Conservation (phyloP, 2,329 filamentous ascomycete species). For the Tolypocladium inflatum region DNA sequence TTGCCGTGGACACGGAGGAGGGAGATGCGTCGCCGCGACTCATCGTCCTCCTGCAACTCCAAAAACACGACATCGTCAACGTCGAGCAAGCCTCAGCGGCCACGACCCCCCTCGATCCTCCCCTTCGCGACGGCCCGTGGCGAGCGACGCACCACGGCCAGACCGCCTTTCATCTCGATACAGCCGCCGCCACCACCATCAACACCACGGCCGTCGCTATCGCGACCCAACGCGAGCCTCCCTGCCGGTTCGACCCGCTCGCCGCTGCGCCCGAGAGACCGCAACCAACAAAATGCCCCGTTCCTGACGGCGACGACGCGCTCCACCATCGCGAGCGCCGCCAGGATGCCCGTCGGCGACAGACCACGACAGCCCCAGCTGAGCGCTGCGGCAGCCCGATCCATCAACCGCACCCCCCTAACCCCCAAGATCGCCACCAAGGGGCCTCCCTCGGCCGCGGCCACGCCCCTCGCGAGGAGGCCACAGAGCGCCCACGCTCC, state of each 20-base stretch:
- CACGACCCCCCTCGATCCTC: not conserved
- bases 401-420: constrained; percentile 36
- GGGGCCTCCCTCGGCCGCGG: constrained; percentile 22
- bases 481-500: constrained; percentile 11
- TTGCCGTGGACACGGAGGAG: not conserved
- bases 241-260: constrained; percentile 8
- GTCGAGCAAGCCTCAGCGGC: not conserved
- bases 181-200: not conserved
- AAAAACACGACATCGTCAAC: not conserved
- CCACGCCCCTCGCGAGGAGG: constrained; percentile 30
- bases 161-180: constrained; percentile 1
- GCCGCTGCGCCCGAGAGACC: constrained; percentile 9
- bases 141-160: constrained; percentile 2
- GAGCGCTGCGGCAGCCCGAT: constrained; percentile 50
- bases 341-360: constrained; percentile 37
- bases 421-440: constrained; percentile 47
- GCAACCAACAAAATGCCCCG: constrained; percentile 14
- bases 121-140: constrained; percentile 2
- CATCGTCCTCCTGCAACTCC: not conserved
- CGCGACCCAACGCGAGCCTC: not conserved
- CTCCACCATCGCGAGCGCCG: constrained; percentile 9
- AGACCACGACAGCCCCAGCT: constrained; percentile 61
- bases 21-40: constrained; percentile 1
- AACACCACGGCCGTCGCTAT: not conserved
- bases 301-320: constrained; percentile 17